phyloP scores from a whole-genome alignment of 75 land plant species.

The Cupressus sempervirens region DNA sequence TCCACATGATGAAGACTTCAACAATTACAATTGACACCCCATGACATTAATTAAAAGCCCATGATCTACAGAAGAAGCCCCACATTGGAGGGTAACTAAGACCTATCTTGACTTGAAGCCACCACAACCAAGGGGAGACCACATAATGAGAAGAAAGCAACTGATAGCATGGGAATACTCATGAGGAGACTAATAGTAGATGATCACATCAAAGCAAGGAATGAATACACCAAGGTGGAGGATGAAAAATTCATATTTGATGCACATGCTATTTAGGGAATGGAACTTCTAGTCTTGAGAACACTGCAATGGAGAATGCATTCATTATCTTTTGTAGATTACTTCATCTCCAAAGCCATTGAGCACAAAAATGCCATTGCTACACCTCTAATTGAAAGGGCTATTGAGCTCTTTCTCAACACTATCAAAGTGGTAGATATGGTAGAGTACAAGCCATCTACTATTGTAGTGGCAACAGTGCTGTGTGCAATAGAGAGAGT shows the following conservation, averaged over 20 bases:
- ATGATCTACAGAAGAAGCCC: too few species aligned
- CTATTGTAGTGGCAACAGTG: constrained; percentile 51
- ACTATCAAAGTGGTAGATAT: constrained; percentile 51
- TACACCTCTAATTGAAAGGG: constrained; percentile 20
- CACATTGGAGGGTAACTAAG: too few species aligned
- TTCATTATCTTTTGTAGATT: constrained; percentile 73
- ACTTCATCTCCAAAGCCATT: constrained; percentile 46
- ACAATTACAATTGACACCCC: too few species aligned
- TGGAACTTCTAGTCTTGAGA: constrained; percentile 84
- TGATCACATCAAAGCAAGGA: too few species aligned
- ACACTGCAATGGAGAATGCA: constrained; percentile 83
- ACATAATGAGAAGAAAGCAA: too few species aligned
- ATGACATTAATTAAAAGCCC: too few species aligned
- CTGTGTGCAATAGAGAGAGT: constrained; percentile 45
- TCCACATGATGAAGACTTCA: too few species aligned
- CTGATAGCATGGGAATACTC: too few species aligned
- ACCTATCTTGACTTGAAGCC: too few species aligned
- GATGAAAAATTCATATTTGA: constrained; percentile 65
- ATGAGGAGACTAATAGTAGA: too few species aligned
- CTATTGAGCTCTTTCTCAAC: constrained; percentile 55
- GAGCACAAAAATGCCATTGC: constrained; percentile 16
- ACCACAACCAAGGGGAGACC: too few species aligned
- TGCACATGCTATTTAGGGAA: constrained; percentile 72
- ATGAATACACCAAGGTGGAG: too few species aligned
- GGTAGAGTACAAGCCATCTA: constrained; percentile 66